Conservation (phyloP, 2,329 filamentous ascomycete species). For the Arachnomyces sp. region DNA sequence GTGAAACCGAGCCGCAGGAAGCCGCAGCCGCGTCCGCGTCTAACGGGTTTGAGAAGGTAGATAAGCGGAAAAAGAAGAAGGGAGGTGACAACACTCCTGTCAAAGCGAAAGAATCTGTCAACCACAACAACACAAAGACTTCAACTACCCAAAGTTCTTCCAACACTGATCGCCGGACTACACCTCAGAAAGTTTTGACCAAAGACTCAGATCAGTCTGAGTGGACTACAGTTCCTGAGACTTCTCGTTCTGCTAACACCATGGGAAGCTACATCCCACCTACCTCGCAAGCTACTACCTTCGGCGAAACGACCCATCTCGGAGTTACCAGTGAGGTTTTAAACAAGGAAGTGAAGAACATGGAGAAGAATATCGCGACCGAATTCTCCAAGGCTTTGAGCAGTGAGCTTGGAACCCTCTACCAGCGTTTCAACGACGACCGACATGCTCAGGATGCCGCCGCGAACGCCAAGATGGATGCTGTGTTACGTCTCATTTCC, state of each 20-base stretch:
- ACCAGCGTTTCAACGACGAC: constrained; percentile 61
- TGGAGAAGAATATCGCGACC: constrained; percentile 40
- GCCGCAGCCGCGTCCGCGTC: constrained; percentile 16
- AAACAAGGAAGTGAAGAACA: constrained; percentile 52
- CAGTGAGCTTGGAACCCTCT: constrained; percentile 47
- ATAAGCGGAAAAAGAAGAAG: constrained; percentile 65
- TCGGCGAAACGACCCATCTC: constrained; percentile 16
- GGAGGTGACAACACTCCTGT: constrained; percentile 36
- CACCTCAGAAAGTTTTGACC: no score
- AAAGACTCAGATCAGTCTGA: no score
- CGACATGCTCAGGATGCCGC: constrained; percentile 55
- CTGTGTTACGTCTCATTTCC: constrained; percentile 59
- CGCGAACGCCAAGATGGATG: constrained; percentile 58
- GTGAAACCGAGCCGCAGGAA: constrained; percentile 25
- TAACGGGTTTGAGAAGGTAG: constrained; percentile 46
- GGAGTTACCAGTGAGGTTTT: constrained; percentile 49
- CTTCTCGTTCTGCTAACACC: no score
- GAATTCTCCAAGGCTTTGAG: constrained; percentile 41
- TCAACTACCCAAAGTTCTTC: constrained; percentile 9
- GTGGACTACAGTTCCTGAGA: no score
- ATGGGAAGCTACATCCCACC: background rate
- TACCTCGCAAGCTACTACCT: background rate
- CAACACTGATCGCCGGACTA: constrained; percentile 5
- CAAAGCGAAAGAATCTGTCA: constrained; percentile 35
- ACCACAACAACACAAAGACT: constrained; percentile 4